phyloP scores from a whole-genome alignment of 306 rosid genomes.

The Medicago ruthenica region DNA sequence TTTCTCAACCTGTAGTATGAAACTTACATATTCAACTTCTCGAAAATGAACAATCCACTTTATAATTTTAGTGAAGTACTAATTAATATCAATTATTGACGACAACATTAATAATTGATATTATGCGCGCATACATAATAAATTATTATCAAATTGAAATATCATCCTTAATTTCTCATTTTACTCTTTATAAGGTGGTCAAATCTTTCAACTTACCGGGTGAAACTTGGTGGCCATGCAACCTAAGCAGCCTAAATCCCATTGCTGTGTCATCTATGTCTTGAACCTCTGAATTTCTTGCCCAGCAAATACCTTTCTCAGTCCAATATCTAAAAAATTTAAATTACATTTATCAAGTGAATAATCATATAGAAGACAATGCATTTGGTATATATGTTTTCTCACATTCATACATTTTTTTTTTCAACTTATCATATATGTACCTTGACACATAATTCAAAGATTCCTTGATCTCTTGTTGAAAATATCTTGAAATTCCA shows the following conservation, averaged over 20 bases:
- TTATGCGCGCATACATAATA: too few relatives aligned
- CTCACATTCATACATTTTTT: neutral
- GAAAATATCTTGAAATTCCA: constrained; percentile 74
- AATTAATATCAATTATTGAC: too few relatives aligned
- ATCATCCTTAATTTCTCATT: too few relatives aligned
- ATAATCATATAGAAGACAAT: neutral
- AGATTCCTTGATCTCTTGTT: constrained; percentile 65
- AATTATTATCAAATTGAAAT: too few relatives aligned
- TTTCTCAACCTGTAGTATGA: too few relatives aligned
- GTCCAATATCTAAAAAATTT: constrained; percentile 65
- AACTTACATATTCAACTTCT: too few relatives aligned
- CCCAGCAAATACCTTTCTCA: constrained; percentile 86
- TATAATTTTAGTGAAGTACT: too few relatives aligned
- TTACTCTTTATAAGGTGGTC: neutral
- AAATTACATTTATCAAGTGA: constrained; percentile 10
- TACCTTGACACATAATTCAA: constrained; percentile 70
- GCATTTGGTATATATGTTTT: neutral
- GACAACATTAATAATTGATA: too few relatives aligned
- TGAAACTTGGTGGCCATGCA: constrained; percentile 65
- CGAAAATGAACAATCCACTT: too few relatives aligned
- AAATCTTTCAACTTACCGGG: constrained; percentile 47
- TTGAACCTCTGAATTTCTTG: constrained; percentile 70
- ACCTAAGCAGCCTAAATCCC: constrained; percentile 79
- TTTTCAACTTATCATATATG: neutral
- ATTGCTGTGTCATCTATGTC: constrained; percentile 91